These are phyloP conservation scores for Medicago ruthenica DNA, from an alignment of 306 rosid genomes.

Conservation along the genomic window DNA sequence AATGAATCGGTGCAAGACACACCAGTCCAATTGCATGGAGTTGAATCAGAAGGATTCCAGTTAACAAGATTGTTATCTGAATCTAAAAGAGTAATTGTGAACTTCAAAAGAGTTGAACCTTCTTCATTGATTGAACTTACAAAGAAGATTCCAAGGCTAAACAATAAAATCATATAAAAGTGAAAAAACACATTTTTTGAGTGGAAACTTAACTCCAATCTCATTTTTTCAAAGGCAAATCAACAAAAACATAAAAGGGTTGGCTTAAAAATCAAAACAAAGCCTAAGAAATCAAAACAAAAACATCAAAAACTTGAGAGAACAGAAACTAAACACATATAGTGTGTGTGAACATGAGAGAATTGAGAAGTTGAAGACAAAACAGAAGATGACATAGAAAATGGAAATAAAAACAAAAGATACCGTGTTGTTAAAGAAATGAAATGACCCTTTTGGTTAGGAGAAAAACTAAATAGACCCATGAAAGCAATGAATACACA, in stretches of 20 bases:
- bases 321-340: no score
- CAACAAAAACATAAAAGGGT: not conserved
- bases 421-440: conserved; percentile 38
- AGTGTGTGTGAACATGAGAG: conserved; percentile 35
- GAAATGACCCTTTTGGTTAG: conserved; percentile 14
- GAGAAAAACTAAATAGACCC: conserved; percentile 46
- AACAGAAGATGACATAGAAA: conserved; percentile 32
- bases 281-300: not conserved
- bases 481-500: conserved; percentile 49
- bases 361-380: conserved; percentile 41
- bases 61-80: conserved; percentile 55
- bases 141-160: conserved; percentile 40
- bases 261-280: not conserved
- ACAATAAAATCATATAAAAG: conserved; percentile 43
- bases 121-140: conserved; percentile 61
- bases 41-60: conserved; percentile 62
- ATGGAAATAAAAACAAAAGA: not conserved
- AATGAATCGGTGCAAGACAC: conserved; percentile 56
- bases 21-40: conserved; percentile 84
- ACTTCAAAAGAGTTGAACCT: conserved; percentile 60
- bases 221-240: conserved; percentile 48
- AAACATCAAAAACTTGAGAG: not conserved
- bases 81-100: conserved; percentile 53
- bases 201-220: conserved; percentile 33
- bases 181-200: conserved; percentile 40